Conservation (phyloP, 192 early-diverging fungal genomes). For the Cetraspora pellucida region DNA sequence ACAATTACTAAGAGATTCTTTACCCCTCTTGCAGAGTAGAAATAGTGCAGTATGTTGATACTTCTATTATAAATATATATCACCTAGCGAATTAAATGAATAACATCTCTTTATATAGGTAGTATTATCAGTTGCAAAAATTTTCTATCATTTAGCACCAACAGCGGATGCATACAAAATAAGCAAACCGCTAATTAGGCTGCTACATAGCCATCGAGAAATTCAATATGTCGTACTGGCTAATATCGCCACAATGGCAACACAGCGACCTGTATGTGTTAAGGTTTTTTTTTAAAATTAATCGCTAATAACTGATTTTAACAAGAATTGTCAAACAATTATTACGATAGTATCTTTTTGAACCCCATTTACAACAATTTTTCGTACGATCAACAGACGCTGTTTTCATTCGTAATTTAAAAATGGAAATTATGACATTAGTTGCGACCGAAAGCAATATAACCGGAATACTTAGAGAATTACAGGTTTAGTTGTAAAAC, state of each 20-base stretch:
- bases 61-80: background rate
- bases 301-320: background rate
- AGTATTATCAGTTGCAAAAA: conserved; percentile 68
- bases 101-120: conserved; percentile 44
- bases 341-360: conserved; percentile 59
- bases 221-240: conserved; percentile 75
- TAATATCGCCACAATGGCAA: conserved; percentile 77
- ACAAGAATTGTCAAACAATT: background rate
- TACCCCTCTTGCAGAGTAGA: conserved; percentile 79
- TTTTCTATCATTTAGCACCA: conserved; percentile 70
- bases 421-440: conserved; percentile 81
- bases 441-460: conserved; percentile 72
- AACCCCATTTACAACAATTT: conserved; percentile 75
- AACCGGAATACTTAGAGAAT: conserved; percentile 68
- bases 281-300: background rate
- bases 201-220: conserved; percentile 74
- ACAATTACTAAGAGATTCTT: conserved; percentile 66
- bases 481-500: conserved; percentile 53
- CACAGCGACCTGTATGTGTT: conserved; percentile 56
- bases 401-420: conserved; percentile 74
- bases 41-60: conserved; percentile 71
- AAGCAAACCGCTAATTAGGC: conserved; percentile 73
- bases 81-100: background rate
- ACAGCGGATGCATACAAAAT: conserved; percentile 56
- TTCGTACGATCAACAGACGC: conserved; percentile 80